Conservation (phyloP, 305 asterid species). For the Fraxinus xanthoxyloides region DNA sequence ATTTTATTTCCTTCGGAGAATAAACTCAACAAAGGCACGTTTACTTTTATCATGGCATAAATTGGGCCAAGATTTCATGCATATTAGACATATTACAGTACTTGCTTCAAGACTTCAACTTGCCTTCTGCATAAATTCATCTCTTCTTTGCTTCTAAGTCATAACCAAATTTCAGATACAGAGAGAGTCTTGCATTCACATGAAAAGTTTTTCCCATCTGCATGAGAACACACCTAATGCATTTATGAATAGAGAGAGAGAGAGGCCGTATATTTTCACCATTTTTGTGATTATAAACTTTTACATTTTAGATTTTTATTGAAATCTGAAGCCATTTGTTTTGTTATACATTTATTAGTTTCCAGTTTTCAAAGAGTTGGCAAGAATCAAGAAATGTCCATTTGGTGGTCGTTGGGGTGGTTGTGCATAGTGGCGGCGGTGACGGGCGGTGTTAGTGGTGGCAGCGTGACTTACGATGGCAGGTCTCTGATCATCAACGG, state of each 20-base stretch:
- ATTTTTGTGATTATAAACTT: background rate
- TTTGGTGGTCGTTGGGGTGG: slow-evolving; percentile 33
- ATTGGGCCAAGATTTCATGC: slow-evolving; percentile 22
- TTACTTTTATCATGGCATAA: slow-evolving; percentile 11
- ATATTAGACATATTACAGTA: slow-evolving; percentile 7
- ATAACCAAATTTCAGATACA: background rate
- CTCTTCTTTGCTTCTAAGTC: slow-evolving; percentile 39
- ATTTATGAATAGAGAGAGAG: background rate
- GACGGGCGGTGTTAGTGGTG: slow-evolving; percentile 27
- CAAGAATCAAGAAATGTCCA: slow-evolving; percentile 14
- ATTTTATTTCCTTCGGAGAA: background rate
- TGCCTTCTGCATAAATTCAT: slow-evolving; percentile 15
- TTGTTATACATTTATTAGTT: background rate
- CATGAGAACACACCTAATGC: background rate
- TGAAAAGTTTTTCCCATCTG: background rate
- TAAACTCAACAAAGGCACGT: background rate
- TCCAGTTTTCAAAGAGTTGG: slow-evolving; percentile 1
- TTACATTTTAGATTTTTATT: background rate
- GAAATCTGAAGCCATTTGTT: background rate
- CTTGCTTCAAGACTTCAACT: background rate
- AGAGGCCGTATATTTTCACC: background rate
- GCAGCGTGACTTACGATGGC: slow-evolving; percentile 63
- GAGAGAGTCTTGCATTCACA: background rate
- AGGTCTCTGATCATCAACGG: slow-evolving; percentile 68
- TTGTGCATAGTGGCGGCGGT: background rate